Evolutionary conservation across 148 eudicot genomes (phyloP).

Genomic region (Rhododendron vialii): DNA sequence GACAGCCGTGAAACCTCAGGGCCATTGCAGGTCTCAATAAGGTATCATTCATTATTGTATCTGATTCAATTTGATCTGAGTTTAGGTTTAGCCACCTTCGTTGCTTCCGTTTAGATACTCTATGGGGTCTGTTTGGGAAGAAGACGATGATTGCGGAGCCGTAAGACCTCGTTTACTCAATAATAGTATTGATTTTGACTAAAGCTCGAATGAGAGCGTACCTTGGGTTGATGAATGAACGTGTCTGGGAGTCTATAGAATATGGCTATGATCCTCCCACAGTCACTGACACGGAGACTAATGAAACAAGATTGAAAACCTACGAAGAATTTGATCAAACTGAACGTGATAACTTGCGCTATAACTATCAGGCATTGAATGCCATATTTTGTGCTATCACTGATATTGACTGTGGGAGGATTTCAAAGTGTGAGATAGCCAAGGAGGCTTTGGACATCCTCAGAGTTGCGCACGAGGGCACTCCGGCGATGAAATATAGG

Average conservation of each 20-base stretch:
- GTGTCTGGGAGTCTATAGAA: neutral
- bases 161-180: neutral
- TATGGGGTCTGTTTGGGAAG: neutral
- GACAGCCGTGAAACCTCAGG: conserved; percentile 33
- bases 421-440: neutral
- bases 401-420: neutral
- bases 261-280: neutral
- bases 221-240: neutral
- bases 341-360: neutral
- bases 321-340: neutral
- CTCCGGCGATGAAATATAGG: neutral
- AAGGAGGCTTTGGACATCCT: neutral
- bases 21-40: conserved; percentile 71
- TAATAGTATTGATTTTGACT: neutral
- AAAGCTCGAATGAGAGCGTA: neutral
- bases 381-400: neutral
- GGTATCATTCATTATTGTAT: conserved; percentile 24
- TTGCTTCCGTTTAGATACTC: neutral
- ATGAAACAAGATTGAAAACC: neutral
- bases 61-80: neutral
- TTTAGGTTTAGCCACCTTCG: neutral
- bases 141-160: neutral
- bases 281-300: neutral
- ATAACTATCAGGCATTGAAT: neutral
- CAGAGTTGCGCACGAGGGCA: neutral